Evolutionary conservation across 305 asterid genomes (phyloP).

Genomic region (Fraxinus greggii): DNA sequence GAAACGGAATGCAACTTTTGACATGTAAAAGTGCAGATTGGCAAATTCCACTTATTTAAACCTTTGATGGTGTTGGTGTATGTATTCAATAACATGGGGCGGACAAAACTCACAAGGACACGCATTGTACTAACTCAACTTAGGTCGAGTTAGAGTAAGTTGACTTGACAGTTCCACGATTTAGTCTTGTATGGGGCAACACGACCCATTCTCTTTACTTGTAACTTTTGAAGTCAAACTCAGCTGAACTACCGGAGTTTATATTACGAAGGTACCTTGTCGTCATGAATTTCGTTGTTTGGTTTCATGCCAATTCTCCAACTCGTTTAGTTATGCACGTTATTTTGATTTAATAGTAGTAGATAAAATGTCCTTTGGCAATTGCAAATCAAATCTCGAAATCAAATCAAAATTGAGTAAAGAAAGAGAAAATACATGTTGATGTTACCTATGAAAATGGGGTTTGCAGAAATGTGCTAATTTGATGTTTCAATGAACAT

Average conservation of each 20-base stretch:
- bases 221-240: background rate
- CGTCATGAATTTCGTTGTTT: background rate
- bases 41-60: background rate
- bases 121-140: background rate
- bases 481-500: background rate
- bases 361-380: background rate
- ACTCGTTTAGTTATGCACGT: background rate
- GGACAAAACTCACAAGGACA: background rate
- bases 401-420: background rate
- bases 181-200: background rate
- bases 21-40: conserved; percentile 25
- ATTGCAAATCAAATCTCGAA: background rate
- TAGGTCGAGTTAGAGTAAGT: background rate
- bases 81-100: background rate
- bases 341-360: background rate
- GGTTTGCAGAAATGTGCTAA: background rate
- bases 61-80: background rate
- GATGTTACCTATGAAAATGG: background rate
- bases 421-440: background rate
- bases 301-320: background rate
- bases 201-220: background rate
- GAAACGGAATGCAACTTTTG: conserved; percentile 32
- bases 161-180: background rate
- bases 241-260: background rate
- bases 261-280: too few species aligned